Evolutionary conservation across 768 basidiomycete species (phyloP).

Genomic region (Trametes punicea): DNA sequence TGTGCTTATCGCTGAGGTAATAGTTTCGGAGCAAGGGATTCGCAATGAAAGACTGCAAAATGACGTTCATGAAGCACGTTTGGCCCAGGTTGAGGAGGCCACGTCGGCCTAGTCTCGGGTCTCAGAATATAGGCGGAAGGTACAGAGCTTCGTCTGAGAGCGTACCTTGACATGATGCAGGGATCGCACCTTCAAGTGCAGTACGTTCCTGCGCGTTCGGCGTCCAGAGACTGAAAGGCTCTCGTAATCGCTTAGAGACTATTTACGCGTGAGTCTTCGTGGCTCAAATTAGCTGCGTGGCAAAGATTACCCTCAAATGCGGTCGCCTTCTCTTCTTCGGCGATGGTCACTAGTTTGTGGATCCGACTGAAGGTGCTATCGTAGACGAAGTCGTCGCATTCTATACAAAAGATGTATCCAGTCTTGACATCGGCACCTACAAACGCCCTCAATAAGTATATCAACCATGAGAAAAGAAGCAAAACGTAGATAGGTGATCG

Average conservation of each 20-base stretch:
- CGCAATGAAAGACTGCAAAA: slow-evolving; percentile 84
- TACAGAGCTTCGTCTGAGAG: not conserved
- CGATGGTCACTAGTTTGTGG: slow-evolving; percentile 42
- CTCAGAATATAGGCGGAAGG: not conserved
- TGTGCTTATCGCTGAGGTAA: slow-evolving; percentile 90
- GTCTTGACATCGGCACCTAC: slow-evolving; percentile 71
- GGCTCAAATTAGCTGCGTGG: slow-evolving; percentile 6
- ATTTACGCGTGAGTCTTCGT: slow-evolving; percentile 1
- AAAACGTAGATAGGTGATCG: too few relatives aligned
- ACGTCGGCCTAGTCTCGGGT: slow-evolving; percentile 53
- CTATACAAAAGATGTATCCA: slow-evolving; percentile 70
- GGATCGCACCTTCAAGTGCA: slow-evolving; percentile 46
- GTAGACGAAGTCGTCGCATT: slow-evolving; percentile 76
- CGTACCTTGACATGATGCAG: slow-evolving; percentile 74
- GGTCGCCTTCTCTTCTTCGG: slow-evolving; percentile 58
- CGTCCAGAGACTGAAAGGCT: slow-evolving; percentile 49
- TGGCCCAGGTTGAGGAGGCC: slow-evolving; percentile 87
- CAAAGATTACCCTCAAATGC: slow-evolving; percentile 51
- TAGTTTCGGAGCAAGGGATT: slow-evolving; percentile 88
- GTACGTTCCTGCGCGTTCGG: slow-evolving; percentile 40
- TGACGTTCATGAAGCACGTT: slow-evolving; percentile 92
- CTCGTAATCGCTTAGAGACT: slow-evolving; percentile 41
- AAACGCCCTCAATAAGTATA: too few relatives aligned
- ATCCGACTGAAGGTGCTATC: slow-evolving; percentile 48
- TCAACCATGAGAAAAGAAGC: too few relatives aligned